Evolutionary conservation across 176 grass and related monocot genomes (phyloP).

Genomic region (Carex pumila): DNA sequence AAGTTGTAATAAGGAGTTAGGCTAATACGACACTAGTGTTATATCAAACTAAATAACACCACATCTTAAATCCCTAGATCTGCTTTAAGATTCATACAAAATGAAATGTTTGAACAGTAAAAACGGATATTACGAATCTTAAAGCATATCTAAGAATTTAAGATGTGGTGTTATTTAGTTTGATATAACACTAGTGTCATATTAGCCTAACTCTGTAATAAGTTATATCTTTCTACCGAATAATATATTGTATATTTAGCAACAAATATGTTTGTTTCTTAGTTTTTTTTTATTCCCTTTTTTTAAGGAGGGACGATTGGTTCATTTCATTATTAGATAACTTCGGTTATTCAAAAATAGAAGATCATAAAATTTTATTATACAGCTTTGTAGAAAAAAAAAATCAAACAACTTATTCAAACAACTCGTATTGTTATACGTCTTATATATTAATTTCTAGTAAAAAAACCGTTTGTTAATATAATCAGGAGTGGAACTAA

Average conservation of each 20-base stretch:
- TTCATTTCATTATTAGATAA: neutral
- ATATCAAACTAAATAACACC: too few relatives aligned
- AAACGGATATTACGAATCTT: too few relatives aligned
- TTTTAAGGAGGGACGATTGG: neutral
- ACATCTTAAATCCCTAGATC: too few relatives aligned
- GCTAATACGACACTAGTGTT: too few relatives aligned
- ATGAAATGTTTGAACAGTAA: too few relatives aligned
- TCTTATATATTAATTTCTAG: neutral
- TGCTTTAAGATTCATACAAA: too few relatives aligned
- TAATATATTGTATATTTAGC: neutral
- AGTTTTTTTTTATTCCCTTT: neutral
- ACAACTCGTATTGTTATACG: neutral
- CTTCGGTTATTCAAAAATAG: neutral
- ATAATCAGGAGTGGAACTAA: neutral
- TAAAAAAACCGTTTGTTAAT: neutral
- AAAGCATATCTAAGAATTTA: too few relatives aligned
- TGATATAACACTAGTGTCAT: too few relatives aligned
- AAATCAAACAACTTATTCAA: neutral
- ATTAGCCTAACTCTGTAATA: too few relatives aligned
- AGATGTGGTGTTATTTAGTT: too few relatives aligned
- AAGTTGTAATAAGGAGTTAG: neutral
- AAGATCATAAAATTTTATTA: neutral
- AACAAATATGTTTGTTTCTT: neutral
- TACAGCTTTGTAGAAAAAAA: neutral
- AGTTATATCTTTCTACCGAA: neutral